phyloP scores from a whole-genome alignment of 768 basidiomycete species.

The Auricularia cornea region DNA sequence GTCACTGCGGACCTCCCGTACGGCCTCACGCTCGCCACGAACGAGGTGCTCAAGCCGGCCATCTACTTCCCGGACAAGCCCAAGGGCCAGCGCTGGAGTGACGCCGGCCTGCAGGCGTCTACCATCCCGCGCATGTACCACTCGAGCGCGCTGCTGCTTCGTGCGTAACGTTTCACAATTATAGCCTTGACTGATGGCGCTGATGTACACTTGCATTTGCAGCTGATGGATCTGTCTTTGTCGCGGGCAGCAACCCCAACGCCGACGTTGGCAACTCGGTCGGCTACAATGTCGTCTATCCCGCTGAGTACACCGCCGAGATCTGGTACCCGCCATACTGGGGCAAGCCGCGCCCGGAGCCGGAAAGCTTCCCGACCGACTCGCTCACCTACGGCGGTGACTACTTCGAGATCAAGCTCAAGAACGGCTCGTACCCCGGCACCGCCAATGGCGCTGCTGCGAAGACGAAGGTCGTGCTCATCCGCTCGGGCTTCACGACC shows the following conservation, averaged over 20 bases:
- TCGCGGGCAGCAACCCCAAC: slow-evolving; percentile 93
- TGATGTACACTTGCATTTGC: slow-evolving; percentile 7
- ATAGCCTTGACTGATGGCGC: slow-evolving; percentile 3
- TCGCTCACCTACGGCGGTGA: slow-evolving; percentile 77
- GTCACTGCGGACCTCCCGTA: slow-evolving; percentile 53
- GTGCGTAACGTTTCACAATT: slow-evolving; percentile 17
- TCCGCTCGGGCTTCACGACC: slow-evolving; percentile 80
- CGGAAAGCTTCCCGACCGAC: slow-evolving; percentile 51
- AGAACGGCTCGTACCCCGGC: slow-evolving; percentile 57
- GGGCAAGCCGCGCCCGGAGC: slow-evolving; percentile 58
- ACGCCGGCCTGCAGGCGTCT: slow-evolving; percentile 50
- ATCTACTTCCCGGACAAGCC: slow-evolving; percentile 75
- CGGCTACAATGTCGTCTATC: slow-evolving; percentile 47
- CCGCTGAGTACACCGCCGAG: slow-evolving; percentile 76
- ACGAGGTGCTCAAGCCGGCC: slow-evolving; percentile 66
- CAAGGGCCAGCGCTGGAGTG: slow-evolving; percentile 69
- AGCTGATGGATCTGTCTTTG: slow-evolving; percentile 77
- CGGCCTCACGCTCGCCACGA: slow-evolving; percentile 67
- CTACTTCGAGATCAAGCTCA: slow-evolving; percentile 70
- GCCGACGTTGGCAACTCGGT: slow-evolving; percentile 61
- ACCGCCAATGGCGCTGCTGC: slow-evolving; percentile 60
- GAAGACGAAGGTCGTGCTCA: slow-evolving; percentile 65
- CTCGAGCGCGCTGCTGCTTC: slow-evolving; percentile 81
- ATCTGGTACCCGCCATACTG: slow-evolving; percentile 92
- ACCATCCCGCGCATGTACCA: slow-evolving; percentile 82